Base-by-base conservation (phyloP, 129 eudicot species). In the Kitagawia praeruptora region DNA sequence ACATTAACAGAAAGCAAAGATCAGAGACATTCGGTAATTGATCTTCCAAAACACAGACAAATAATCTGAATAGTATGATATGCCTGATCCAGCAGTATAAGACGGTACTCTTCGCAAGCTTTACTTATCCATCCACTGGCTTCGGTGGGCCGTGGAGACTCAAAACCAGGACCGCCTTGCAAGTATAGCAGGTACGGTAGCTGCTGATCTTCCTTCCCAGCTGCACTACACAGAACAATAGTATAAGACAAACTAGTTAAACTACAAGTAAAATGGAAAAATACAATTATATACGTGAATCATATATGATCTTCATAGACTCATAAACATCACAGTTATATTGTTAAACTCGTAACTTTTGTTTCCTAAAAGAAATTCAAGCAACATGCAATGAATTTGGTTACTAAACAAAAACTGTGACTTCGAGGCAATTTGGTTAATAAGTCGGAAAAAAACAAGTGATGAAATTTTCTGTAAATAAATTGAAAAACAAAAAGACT, bases 161-260 rank as follows among this genome's bases (percentile, higher is more conserved):
- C 98, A 66, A 84, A 92, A 51, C 98, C 98, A 69, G 98, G 98
- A 64, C 98, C 98, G 28, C 98, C 98, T 86, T 95, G 97, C 78
- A 95, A 83, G 81, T 79, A 95, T 74, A 95, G 82, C 45, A 95
- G 86, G 87, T 85, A 95, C 14, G 97, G 97, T 75, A 88, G 86
- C 74, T 85, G 54, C 46, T 85, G 85, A 54, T 95, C 89, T 84
- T 95, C 98, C 82, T 90, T 95, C 77, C 97, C 97, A 86, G 80
- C 98, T 95, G 90, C 90, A 87, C 70, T 53, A 76, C 78, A 81
- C 77, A n/a, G 19, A 34, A 67, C 42, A 71, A 82, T 44, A 86
- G 70, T 70, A 46, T 21, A 47, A 70, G 81, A 61, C 58, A 79
- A 84, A 46, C 2, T 12, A 15, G 67, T 27, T 44, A 70, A 78